Percentiles rank a stretch among this genome's conserved stretches.
phyloP scores from a whole-genome alignment of 108 stramenopile species.

The Bacterosira constricta region DNA sequence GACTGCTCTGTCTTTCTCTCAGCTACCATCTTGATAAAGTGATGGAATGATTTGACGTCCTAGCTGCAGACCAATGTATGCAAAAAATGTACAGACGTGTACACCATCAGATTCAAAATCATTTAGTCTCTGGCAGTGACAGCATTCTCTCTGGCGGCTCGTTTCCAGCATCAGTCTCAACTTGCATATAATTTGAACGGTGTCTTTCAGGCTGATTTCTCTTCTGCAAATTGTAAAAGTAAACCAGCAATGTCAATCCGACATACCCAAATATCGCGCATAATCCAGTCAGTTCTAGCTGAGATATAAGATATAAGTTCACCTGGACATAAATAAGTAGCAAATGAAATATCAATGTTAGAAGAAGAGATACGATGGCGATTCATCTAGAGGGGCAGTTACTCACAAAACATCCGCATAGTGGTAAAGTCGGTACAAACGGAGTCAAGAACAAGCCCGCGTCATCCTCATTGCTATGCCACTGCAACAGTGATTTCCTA shows the following conservation, averaged over 20 bases:
- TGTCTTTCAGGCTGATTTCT: constrained; percentile 4
- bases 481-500: neutral
- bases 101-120: neutral
- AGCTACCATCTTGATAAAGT: constrained; percentile 17
- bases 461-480: constrained; percentile 5
- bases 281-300: constrained; percentile 61
- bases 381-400: neutral
- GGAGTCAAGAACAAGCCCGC: constrained; percentile 62
- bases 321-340: neutral
- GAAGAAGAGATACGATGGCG: neutral
- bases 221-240: constrained; percentile 36
- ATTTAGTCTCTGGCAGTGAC: constrained; percentile 8
- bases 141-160: constrained; percentile 6
- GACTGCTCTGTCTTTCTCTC: constrained; percentile 36
- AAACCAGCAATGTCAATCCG: constrained; percentile 44
- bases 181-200: no score
- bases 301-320: constrained; percentile 84
- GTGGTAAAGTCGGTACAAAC: constrained; percentile 67
- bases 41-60: no score
- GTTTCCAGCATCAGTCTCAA: no score
- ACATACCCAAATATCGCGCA: constrained; percentile 62
- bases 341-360: neutral
- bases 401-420: constrained; percentile 62
- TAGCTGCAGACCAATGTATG: no score
- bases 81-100: no score